Conservation (phyloP, 176 grass and related monocot species). For the Poa pratensis region DNA sequence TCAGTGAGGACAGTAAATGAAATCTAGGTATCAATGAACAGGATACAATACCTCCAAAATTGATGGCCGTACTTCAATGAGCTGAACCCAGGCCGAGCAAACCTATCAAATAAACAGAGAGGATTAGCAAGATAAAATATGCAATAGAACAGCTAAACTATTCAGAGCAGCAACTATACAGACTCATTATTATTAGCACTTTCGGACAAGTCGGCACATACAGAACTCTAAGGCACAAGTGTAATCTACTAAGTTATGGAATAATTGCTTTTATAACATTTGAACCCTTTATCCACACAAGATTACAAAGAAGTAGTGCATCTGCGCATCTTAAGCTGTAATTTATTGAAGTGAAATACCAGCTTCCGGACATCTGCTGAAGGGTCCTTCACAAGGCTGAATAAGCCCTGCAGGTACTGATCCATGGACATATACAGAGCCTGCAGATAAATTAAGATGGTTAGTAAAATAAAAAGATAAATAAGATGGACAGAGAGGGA, state of each 20-base stretch:
- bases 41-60: slow-evolving; percentile 78
- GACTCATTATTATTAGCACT: slow-evolving; percentile 5
- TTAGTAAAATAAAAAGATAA: slow-evolving; percentile 18
- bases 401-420: slow-evolving; percentile 95
- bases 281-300: background rate
- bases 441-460: slow-evolving; percentile 48
- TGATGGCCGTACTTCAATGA: slow-evolving; percentile 88
- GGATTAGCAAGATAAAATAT: slow-evolving; percentile 14
- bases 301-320: slow-evolving; percentile 36
- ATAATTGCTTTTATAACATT: slow-evolving; percentile 19
- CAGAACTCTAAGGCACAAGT: slow-evolving; percentile 8
- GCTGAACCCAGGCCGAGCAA: slow-evolving; percentile 94
- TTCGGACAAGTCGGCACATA: slow-evolving; percentile 28
- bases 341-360: slow-evolving; percentile 46
- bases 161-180: background rate
- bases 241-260: slow-evolving; percentile 14
- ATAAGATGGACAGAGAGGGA: slow-evolving; percentile 20
- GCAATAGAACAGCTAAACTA: slow-evolving; percentile 9
- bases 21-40: background rate
- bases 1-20: slow-evolving; percentile 21
- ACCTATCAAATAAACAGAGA: slow-evolving; percentile 60
- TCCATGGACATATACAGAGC: slow-evolving; percentile 94
- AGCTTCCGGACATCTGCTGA: slow-evolving; percentile 92
- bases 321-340: background rate
- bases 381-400: slow-evolving; percentile 80